Base-by-base conservation (phyloP, 768 basidiomycete species). In the Phylloporus sp. region DNA sequence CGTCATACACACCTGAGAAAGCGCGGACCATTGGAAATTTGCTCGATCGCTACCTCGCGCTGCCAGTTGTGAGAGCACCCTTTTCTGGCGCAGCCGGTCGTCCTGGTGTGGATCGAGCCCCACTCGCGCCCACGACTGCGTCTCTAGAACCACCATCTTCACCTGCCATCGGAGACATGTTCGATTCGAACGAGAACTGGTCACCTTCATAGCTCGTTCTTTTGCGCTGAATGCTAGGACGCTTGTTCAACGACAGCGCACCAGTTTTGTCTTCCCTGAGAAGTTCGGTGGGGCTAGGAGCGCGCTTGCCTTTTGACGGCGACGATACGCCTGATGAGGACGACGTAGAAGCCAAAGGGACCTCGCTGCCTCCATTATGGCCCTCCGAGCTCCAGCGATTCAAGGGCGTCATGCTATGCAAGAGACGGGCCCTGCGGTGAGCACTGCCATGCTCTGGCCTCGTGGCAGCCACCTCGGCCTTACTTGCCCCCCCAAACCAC, bases 241-340 rank as follows among this genome's bases (percentile, higher is more conserved):
- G 75, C 64, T 87, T 88, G 23, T 77, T 74, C 46, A 79, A 68
- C 44, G 75, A 68, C 42, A 74, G 62, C 27, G 76, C 78, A 4
- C 82, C 84, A 33, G 70, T 72, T 55, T 69, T 76, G 45, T 78
- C 79, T 65, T 85, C 79, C 61, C 76, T 81, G 45, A 70, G 64
- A 43, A 84, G 66, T 65, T 87, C 85, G 10, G 83, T 84, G 32
- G 86, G 85, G 54, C 84, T 86, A 26, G 82, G 79, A 3, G 76
- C 76, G 18, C 86, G 76, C 64, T 88, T 88, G 37, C 78, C 76
- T 38, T 71, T 74, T 4, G 70, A 67, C 26, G 69, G 69, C 10
- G 70, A 64, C 24, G 58, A 56, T 29, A 50, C 44, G 21, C 46
- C 44, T 22, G 58, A 57, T 10, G 54, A 47, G 28, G 60, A 28